Percentiles rank a stretch among this genome's conserved stretches.
Conservation (phyloP, 176 grass and related monocot genomes). For the Eragrostis nindensis region DNA sequence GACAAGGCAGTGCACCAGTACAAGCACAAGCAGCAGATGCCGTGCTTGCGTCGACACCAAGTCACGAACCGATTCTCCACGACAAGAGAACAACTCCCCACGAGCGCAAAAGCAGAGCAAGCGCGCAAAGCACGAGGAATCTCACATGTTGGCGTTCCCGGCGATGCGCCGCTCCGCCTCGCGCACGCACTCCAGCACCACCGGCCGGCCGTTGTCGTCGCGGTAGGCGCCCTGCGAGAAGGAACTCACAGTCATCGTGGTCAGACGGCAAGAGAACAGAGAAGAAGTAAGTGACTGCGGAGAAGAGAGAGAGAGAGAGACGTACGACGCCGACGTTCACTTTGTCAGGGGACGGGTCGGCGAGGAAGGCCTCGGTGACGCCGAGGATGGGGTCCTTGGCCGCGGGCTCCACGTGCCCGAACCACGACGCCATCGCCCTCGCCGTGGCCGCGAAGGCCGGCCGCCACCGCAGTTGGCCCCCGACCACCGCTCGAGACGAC, state of each 20-base stretch:
- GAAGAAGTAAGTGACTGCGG: too few species aligned
- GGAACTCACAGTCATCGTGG: not conserved
- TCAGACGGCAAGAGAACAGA: not conserved
- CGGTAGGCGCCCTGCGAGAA: constrained; percentile 82
- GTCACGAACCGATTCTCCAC: not conserved
- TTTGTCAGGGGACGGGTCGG: constrained; percentile 78
- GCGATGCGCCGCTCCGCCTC: constrained; percentile 84
- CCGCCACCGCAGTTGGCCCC: not conserved
- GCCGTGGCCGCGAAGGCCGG: not conserved
- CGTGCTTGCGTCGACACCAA: not conserved
- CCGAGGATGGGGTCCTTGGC: constrained; percentile 97
- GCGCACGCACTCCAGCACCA: constrained; percentile 88
- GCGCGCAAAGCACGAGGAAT: not conserved
- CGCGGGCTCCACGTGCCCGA: constrained; percentile 81
- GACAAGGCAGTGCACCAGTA: not conserved
- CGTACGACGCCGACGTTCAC: constrained; percentile 89
- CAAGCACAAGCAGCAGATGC: not conserved
- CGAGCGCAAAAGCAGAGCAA: not conserved
- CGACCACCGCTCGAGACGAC: not conserved
- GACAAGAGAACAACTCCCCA: too few species aligned
- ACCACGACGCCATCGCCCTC: constrained; percentile 74
- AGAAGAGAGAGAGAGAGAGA: not conserved
- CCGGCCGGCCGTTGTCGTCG: constrained; percentile 83
- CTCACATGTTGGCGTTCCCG: constrained; percentile 85
- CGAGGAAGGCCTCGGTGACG: constrained; percentile 96